phyloP scores from a whole-genome alignment of 2,329 filamentous ascomycete genomes.

The Aspergillus oerlinghausenensis region DNA sequence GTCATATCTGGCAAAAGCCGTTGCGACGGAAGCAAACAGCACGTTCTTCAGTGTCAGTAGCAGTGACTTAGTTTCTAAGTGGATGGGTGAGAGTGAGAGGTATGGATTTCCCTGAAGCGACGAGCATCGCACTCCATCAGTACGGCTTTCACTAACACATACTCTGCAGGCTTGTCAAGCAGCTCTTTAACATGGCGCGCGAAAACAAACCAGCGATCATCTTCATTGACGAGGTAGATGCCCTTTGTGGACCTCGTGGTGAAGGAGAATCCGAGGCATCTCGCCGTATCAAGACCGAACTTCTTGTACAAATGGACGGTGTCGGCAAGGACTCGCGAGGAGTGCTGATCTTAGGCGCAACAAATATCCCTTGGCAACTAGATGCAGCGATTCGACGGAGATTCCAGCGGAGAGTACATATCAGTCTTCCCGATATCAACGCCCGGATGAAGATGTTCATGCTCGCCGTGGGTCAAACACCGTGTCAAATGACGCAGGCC shows the following conservation, averaged over 20 bases:
- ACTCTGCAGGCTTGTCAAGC: slow-evolving; percentile 73
- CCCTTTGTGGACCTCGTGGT: slow-evolving; percentile 83
- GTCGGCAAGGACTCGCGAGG: slow-evolving; percentile 93
- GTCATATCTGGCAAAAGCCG: slow-evolving; percentile 93
- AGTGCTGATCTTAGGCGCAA: slow-evolving; percentile 90
- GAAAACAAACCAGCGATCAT: slow-evolving; percentile 98
- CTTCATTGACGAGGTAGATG: slow-evolving; percentile 97
- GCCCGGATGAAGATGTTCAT: slow-evolving; percentile 95
- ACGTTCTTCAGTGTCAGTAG: slow-evolving; percentile 99
- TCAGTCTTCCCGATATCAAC: slow-evolving; percentile 80
- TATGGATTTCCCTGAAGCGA: slow-evolving; percentile 39
- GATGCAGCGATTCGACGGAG: slow-evolving; percentile 92
- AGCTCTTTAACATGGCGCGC: slow-evolving; percentile 94
- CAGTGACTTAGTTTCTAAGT: slow-evolving; percentile 96
- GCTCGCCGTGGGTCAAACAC: slow-evolving; percentile 86
- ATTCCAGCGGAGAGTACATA: slow-evolving; percentile 95
- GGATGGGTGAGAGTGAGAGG: slow-evolving; percentile 99
- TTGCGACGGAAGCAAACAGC: slow-evolving; percentile 96
- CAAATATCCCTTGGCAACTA: slow-evolving; percentile 98
- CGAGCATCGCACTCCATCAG: not conserved
- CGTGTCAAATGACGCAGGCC: slow-evolving; percentile 70
- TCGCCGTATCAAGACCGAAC: slow-evolving; percentile 94
- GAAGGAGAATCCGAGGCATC: slow-evolving; percentile 98
- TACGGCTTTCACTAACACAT: slow-evolving; percentile 6
- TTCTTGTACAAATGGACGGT: slow-evolving; percentile 98